Conservation (phyloP, 2,329 filamentous ascomycete species). For the Shiraia bambusicola region DNA sequence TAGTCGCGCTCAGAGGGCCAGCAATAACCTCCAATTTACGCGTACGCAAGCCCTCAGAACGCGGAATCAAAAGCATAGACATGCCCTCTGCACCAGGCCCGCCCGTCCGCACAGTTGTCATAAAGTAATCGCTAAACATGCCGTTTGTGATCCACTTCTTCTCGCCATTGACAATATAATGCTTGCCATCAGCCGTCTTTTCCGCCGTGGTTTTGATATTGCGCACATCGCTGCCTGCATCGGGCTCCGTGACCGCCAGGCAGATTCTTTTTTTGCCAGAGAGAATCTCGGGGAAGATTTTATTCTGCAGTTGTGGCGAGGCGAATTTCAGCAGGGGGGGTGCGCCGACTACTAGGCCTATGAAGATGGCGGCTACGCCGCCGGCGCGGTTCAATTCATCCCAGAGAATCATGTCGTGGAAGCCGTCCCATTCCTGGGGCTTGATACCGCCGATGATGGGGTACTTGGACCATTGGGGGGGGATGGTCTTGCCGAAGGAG, state of each 20-base stretch:
- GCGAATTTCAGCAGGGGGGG: constrained; percentile 31
- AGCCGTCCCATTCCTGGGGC: constrained; percentile 39
- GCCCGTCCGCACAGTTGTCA: constrained; percentile 37
- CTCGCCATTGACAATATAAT: constrained; percentile 44
- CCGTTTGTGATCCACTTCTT: constrained; percentile 45
- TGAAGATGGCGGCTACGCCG: constrained; percentile 27
- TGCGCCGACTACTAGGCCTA: constrained; percentile 34
- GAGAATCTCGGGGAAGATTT: constrained; percentile 33
- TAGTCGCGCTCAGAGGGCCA: constrained; percentile 26
- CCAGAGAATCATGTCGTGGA: constrained; percentile 42
- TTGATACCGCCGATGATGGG: constrained; percentile 55
- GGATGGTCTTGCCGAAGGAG: constrained; percentile 33
- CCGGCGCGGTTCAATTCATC: constrained; percentile 39
- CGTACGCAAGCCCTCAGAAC: constrained; percentile 24
- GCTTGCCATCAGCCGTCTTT: constrained; percentile 25
- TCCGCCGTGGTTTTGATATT: constrained; percentile 29
- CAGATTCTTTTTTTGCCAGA: constrained; percentile 33
- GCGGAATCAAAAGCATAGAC: constrained; percentile 36
- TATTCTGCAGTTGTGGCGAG: constrained; percentile 19
- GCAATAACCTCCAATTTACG: constrained; percentile 26
- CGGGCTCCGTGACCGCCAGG: constrained; percentile 34
- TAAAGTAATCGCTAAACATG: constrained; percentile 40
- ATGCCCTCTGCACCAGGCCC: constrained; percentile 31
- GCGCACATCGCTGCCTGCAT: constrained; percentile 32
- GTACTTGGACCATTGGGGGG: constrained; percentile 27